phyloP scores from a whole-genome alignment of 805 yeast genomes.

The Zygosaccharomyces gambellarensis region DNA sequence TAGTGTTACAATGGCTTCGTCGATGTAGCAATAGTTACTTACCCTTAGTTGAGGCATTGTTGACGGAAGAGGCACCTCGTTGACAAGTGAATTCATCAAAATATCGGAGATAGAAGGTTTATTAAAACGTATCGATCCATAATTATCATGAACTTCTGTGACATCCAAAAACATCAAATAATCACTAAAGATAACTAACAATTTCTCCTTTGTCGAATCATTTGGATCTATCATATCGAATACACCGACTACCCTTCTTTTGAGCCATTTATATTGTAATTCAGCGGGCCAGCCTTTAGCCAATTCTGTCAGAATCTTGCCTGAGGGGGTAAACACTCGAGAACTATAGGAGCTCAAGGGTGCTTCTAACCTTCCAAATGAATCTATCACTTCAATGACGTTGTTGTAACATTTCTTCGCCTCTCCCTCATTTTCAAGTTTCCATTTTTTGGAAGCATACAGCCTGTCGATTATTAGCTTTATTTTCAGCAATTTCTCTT shows the following conservation, averaged over 20 bases:
- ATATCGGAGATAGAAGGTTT: conserved; percentile 69
- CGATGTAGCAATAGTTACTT: conserved; percentile 59
- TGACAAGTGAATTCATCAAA: conserved; percentile 83
- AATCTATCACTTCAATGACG: conserved; percentile 63
- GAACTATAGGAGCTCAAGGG: conserved; percentile 46
- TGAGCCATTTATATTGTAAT: conserved; percentile 83
- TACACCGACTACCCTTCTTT: conserved; percentile 78
- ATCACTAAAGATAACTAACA: conserved; percentile 78
- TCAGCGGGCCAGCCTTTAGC: conserved; percentile 86
- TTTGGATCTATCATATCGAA: conserved; percentile 42
- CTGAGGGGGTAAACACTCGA: conserved; percentile 85
- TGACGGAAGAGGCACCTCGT: conserved; percentile 68
- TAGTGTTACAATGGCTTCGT: conserved; percentile 48
- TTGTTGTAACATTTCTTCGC: conserved; percentile 44
- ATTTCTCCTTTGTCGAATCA: conserved; percentile 40
- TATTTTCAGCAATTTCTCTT: conserved; percentile 61
- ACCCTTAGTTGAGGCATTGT: conserved; percentile 68
- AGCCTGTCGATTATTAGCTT: conserved; percentile 66
- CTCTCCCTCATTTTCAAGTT: conserved; percentile 24
- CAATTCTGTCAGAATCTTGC: conserved; percentile 77
- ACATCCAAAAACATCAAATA: conserved; percentile 61
- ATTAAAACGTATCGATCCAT: conserved; percentile 15
- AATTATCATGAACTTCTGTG: conserved; percentile 37
- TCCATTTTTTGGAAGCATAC: conserved; percentile 46
- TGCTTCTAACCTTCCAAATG: conserved; percentile 61